Evolutionary conservation across 2,329 filamentous ascomycete genomes (phyloP).

Genomic region (Orbilia oligospora): DNA sequence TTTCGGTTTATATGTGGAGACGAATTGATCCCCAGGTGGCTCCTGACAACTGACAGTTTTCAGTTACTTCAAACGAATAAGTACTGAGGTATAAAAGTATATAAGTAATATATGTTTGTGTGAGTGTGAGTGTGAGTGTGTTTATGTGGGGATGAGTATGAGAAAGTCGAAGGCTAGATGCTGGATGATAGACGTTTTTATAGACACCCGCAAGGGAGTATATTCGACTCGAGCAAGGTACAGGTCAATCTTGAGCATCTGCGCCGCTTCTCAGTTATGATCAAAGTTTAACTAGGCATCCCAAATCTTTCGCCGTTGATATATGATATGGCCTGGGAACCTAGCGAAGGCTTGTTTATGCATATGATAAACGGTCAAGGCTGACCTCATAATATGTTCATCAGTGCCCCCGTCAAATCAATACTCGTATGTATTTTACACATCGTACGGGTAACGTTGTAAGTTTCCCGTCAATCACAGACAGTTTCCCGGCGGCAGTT

Average conservation of each 20-base stretch:
- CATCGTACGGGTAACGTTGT: neutral
- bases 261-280: too few relatives aligned
- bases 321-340: neutral
- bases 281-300: constrained; percentile 7
- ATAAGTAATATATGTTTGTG: too few relatives aligned
- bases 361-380: neutral
- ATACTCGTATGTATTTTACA: neutral
- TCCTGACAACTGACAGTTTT: too few relatives aligned
- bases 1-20: too few relatives aligned
- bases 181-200: neutral
- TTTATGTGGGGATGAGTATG: neutral
- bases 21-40: neutral
- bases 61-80: too few relatives aligned
- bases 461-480: neutral
- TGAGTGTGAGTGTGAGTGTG: too few relatives aligned
- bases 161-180: too few relatives aligned
- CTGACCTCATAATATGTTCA: neutral
- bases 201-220: too few relatives aligned
- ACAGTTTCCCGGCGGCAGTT: neutral
- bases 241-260: too few relatives aligned
- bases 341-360: constrained; percentile 1
- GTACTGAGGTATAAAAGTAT: too few relatives aligned
- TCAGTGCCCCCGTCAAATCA: neutral
- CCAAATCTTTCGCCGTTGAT: neutral
- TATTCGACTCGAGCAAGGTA: too few relatives aligned